Conservation (phyloP, 2,329 filamentous ascomycete genomes). For the Cordyceps pruinosa region DNA sequence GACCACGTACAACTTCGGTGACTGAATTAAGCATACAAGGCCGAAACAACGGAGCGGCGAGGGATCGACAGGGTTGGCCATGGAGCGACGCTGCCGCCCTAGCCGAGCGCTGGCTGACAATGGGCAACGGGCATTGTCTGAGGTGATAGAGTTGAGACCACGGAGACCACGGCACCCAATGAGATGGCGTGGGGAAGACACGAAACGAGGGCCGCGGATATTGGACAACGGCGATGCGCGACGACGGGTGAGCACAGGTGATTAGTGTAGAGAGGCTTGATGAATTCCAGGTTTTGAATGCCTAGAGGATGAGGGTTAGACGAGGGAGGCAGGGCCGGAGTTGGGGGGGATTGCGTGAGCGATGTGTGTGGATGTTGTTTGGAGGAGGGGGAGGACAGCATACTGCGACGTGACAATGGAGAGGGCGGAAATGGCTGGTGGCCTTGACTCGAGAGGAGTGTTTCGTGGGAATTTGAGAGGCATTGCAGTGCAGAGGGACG, state of each 20-base stretch:
- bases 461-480: too few relatives aligned
- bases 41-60: background rate
- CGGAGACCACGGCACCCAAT: conserved; percentile 1
- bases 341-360: too few relatives aligned
- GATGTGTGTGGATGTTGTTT: background rate
- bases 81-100: background rate
- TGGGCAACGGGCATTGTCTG: background rate
- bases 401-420: background rate
- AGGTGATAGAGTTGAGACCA: background rate
- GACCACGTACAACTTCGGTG: background rate
- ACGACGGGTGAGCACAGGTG: too few relatives aligned
- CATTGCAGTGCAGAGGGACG: too few relatives aligned
- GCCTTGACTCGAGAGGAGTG: background rate
- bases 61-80: background rate
- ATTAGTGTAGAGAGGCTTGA: background rate
- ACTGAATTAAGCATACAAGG: conserved; percentile 3
- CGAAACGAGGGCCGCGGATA: background rate
- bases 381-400: background rate
- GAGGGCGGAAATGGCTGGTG: background rate
- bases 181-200: conserved; percentile 3
- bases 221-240: background rate
- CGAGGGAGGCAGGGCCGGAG: background rate
- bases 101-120: background rate
- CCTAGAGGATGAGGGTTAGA: background rate
- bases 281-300: background rate